Base-by-base conservation (phyloP, 495 filamentous ascomycete species). In the Daldinia bambusicola region DNA sequence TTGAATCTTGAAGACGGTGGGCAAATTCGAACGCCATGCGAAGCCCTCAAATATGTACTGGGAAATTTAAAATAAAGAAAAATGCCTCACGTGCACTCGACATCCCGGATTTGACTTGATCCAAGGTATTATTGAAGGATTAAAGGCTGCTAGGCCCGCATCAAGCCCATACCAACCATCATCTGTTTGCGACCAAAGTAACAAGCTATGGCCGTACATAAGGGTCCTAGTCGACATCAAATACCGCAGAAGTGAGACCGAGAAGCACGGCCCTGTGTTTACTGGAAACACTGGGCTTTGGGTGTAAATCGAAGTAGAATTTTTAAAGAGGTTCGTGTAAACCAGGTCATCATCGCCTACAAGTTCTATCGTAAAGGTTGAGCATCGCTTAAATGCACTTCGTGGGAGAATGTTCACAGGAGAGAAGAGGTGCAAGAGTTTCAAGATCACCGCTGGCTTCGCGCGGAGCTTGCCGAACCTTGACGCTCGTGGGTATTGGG, bases 401-500 rank as follows among this genome's bases (percentile, higher is more conserved):
- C 63, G 20, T 59, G 13, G 32, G 50, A 59, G 62, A 26, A 26
- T 43, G 58, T 36, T 30, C 50, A 41, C 31, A 22, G 16, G 55
- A 52, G 55, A 20, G 31, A 69, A 63, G 63, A 53, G 55, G 38
- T 60, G 53, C 53, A 36, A 3, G 37, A 58, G 22, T 40, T 16
- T 26, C 3, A 65, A 52, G 66, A 75, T 75, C 70, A 84, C 77
- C 83, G 79, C 76, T 80, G 80, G 65, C 84, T 83, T 76, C 83
- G 78, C 20, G 80, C 78, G n/a, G 83, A 85, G 40, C 82, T 79
- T 57, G 81, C 81, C 48, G 84, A 85, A 66, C 79, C 81, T 69
- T 85, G 84, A 61, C 84, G 83, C 65, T 86, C 84, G 56, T 84
- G 82, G 36, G 74, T 68, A 6, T 74, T 72, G n/a, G 81, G 78